A percentile compares a stretch with the other conserved stretches of the same genome.
Evolutionary conservation across 257 asterid species (phyloP).

Genomic region (Nyctanthes arbortristis): DNA sequence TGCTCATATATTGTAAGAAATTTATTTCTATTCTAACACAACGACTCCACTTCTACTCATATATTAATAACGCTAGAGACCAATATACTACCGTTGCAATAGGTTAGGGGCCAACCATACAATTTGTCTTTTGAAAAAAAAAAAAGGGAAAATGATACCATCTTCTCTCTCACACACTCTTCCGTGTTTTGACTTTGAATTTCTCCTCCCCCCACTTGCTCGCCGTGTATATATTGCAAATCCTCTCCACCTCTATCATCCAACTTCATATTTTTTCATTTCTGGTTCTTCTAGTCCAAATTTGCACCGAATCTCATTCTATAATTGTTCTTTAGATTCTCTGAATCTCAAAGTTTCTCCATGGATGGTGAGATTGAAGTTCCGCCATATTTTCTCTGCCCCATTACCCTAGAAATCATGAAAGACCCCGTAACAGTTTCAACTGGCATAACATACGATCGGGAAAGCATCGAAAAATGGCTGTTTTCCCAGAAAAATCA

Average conservation of each 20-base stretch:
- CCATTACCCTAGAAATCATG: constrained; percentile 50
- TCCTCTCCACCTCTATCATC: background rate
- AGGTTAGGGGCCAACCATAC: background rate
- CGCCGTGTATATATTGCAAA: background rate
- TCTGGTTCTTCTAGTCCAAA: background rate
- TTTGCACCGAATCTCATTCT: background rate
- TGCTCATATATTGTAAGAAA: too few species aligned
- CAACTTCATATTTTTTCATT: constrained; percentile 15
- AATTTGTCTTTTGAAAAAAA: background rate
- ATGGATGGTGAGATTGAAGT: constrained; percentile 44
- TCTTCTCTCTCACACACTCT: constrained; percentile 13
- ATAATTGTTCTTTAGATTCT: background rate
- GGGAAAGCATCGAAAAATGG: constrained; percentile 53
- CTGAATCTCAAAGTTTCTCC: background rate
- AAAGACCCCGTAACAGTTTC: constrained; percentile 49
- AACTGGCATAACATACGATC: constrained; percentile 55
- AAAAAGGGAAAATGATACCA: too few species aligned
- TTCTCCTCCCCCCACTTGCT: background rate
- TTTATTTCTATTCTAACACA: background rate
- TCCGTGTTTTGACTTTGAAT: constrained; percentile 49
- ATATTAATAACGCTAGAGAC: background rate
- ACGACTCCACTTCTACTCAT: background rate
- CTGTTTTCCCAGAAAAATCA: constrained; percentile 32
- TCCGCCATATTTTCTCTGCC: constrained; percentile 50
- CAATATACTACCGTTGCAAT: background rate